A percentile compares a stretch with the other conserved stretches of the same genome.
Evolutionary conservation across 305 asterid genomes (phyloP).

Genomic region (Fraxinus angustifolia): DNA sequence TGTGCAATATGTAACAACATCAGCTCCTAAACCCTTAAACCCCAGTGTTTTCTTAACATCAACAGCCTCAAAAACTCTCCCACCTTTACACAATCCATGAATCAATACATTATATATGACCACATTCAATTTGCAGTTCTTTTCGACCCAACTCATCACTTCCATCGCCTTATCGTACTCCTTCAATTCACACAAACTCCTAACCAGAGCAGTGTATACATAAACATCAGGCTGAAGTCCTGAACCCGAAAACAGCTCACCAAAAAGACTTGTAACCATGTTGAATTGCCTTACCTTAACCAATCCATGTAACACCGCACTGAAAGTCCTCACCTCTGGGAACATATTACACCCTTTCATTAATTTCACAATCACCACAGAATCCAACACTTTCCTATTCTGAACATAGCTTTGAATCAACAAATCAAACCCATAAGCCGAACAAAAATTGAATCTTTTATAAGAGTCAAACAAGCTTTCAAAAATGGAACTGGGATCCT

Average conservation of each 20-base stretch:
- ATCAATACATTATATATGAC: conserved; percentile 72
- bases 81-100: conserved; percentile 71
- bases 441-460: conserved; percentile 40
- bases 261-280: conserved; percentile 58
- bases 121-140: conserved; percentile 44
- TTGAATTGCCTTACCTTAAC: conserved; percentile 52
- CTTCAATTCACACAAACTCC: conserved; percentile 70
- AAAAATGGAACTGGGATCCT: conserved; percentile 47
- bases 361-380: conserved; percentile 47
- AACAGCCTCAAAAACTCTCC: conserved; percentile 58
- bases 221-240: conserved; percentile 52
- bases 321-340: conserved; percentile 79
- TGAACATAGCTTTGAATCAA: conserved; percentile 65
- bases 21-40: conserved; percentile 52
- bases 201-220: conserved; percentile 53
- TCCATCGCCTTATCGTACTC: conserved; percentile 58
- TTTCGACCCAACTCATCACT: conserved; percentile 49
- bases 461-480: conserved; percentile 41
- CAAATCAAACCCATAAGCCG: conserved; percentile 68
- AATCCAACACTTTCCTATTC: conserved; percentile 51
- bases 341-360: conserved; percentile 60
- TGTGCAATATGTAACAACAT: conserved; percentile 68
- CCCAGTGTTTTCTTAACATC: conserved; percentile 53
- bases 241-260: conserved; percentile 36
- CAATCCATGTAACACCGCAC: conserved; percentile 60